Evolutionary conservation across 805 yeast genomes (phyloP), one percentile per base, ranked within the genome.

Genomic region (Tetrapisispora arboricola): DNA sequence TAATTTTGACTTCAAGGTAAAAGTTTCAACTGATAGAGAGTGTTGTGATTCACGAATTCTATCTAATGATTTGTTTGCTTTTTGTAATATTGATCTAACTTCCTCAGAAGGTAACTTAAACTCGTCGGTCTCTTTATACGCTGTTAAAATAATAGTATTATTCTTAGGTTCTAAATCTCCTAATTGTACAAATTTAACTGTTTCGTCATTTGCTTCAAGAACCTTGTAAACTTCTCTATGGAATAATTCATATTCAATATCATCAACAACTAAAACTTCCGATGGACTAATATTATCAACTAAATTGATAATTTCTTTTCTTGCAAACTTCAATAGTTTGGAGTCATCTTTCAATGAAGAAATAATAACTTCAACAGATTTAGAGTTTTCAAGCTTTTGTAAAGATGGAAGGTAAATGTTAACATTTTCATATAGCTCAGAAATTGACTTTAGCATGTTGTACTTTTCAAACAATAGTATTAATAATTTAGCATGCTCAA

Each of bases 251-350:
- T 76, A 63, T 49, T 82, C 85, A 48, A 90, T 71, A 52, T 84
- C 95, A 6, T 66, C 55, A 34, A 85, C 64, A 8, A 66, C 64
- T 45, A 65, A 63, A 27, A 85, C 72, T 43, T 75, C 74, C 30
- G 72, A 66, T 25, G 96, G 95, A 6, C 84, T 66, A 41, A 80
- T 70, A 39, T 69, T 65, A 62, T 85, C 86, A 40, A 92, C 95
- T 18, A 71, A 63, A 30, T 76, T 68, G 43, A 92, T 85, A 43
- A 92, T 68, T 15, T 75, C 75, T 48, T 76, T 78, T 61, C 88
- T 84, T 28, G 85, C 82, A 13, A 58, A 52, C 56, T 80, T 78
- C 46, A 75, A 69, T 4, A 74, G 74, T 22, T 63, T 70, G 39
- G 70, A 63, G 22, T 65, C 73, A 32, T 64, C 66, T 26, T 67